phyloP scores from a whole-genome alignment of 164 flowering plant species.

The Sedum album region DNA sequence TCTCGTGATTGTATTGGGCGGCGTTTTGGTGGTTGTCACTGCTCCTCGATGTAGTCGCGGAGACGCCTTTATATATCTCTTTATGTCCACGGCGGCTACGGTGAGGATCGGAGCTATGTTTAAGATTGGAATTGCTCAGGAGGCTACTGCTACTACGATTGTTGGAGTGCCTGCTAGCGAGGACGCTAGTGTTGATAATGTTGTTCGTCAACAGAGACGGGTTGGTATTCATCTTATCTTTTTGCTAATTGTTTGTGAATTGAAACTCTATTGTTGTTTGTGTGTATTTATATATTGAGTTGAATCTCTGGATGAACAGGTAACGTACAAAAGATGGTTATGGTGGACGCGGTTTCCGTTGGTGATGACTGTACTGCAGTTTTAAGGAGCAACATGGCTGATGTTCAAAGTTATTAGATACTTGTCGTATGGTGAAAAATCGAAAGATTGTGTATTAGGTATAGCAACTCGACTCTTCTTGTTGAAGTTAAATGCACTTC shows the following conservation, averaged over 20 bases:
- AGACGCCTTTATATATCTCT: slow-evolving; percentile 16
- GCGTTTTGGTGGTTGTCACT: slow-evolving; percentile 13
- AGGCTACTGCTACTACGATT: slow-evolving; percentile 43
- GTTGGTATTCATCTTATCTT: slow-evolving; percentile 17
- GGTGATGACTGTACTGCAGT: slow-evolving; percentile 46
- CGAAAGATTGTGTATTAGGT: too few species aligned
- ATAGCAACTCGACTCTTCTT: too few species aligned
- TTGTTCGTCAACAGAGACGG: slow-evolving; percentile 49
- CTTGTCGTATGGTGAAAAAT: too few species aligned
- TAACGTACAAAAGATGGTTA: slow-evolving; percentile 58
- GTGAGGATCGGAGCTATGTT: slow-evolving; percentile 37
- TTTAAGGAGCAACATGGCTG: slow-evolving; percentile 46
- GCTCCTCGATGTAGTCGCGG: slow-evolving; percentile 19
- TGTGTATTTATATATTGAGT: too few species aligned
- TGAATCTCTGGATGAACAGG: slow-evolving; percentile 31
- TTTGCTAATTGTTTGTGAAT: too few species aligned
- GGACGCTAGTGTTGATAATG: slow-evolving; percentile 30
- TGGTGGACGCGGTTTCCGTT: slow-evolving; percentile 67
- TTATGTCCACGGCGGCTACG: too few species aligned
- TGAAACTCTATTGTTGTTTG: too few species aligned
- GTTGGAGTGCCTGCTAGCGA: slow-evolving; percentile 21
- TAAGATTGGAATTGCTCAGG: slow-evolving; percentile 47
- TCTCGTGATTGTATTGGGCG: slow-evolving; percentile 25
- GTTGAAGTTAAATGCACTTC: too few species aligned
- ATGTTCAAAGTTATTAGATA: slow-evolving; percentile 21